A percentile compares a stretch with the other conserved stretches of the same genome.
These are phyloP conservation scores for Zoysia matrella DNA, from an alignment of 202 grass and related monocot species.

Conservation along the genomic window DNA sequence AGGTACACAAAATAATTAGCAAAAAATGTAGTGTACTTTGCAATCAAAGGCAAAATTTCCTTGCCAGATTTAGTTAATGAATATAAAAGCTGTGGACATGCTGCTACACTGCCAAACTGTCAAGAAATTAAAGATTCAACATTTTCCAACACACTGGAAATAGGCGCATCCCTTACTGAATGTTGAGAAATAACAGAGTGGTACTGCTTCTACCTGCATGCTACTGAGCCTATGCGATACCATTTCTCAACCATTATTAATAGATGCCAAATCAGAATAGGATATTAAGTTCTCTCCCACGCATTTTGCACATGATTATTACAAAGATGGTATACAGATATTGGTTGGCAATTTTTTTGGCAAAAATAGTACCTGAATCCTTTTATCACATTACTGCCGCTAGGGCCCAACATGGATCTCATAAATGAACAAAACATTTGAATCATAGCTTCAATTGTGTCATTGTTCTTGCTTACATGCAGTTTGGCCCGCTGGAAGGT, in stretches of 20 bases:
- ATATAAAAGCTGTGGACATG: background rate
- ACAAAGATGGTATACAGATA: slow-evolving; percentile 4
- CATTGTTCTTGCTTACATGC: slow-evolving; percentile 25
- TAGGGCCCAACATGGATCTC: background rate
- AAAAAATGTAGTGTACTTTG: slow-evolving; percentile 1
- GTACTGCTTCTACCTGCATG: background rate
- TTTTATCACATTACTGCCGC: background rate
- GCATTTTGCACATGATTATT: background rate
- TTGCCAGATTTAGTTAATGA: slow-evolving; percentile 15
- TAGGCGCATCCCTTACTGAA: background rate
- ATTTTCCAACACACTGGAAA: background rate
- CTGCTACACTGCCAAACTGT: background rate
- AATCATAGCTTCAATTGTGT: slow-evolving; percentile 17
- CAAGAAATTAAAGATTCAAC: background rate
- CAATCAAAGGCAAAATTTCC: slow-evolving; percentile 21
- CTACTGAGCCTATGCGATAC: background rate
- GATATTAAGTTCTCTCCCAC: background rate
- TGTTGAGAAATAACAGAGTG: background rate
- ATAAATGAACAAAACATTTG: slow-evolving; percentile 13
- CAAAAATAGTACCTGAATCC: background rate
- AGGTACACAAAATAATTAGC: slow-evolving; percentile 14
- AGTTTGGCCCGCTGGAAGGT: slow-evolving; percentile 90
- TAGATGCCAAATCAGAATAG: background rate
- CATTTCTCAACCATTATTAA: background rate
- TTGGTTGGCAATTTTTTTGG: background rate